These are phyloP conservation scores for Salix viminalis DNA, from an alignment of 345 rosid genomes.

Conservation along the genomic window DNA sequence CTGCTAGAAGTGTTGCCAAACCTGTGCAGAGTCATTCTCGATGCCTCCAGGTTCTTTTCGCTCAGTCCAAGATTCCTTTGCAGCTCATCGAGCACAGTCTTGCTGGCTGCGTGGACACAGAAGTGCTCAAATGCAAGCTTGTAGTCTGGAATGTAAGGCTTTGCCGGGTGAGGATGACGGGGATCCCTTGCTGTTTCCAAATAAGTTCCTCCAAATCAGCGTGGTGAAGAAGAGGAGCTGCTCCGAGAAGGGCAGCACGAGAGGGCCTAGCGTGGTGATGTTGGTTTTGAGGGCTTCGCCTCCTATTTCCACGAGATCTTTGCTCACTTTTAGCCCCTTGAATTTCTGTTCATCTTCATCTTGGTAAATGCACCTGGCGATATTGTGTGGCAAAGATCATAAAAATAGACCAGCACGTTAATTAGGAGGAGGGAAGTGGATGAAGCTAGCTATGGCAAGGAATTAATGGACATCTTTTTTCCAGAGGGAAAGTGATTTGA, in stretches of 20 bases:
- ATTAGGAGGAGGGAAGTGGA: no score
- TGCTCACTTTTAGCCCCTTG: conserved; percentile 76
- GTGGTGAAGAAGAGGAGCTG: conserved; percentile 78
- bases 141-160: conserved; percentile 93
- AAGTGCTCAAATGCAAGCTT: conserved; percentile 94
- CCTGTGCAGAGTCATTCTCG: conserved; percentile 79
- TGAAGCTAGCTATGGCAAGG: no score
- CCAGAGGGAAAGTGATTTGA: no score
- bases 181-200: conserved; percentile 15
- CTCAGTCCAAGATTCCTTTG: conserved; percentile 79
- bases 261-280: conserved; percentile 93
- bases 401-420: no score
- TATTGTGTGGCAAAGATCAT: no score
- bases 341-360: conserved; percentile 78
- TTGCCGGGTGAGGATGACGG: conserved; percentile 28
- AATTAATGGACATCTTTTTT: no score
- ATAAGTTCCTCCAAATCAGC: conserved; percentile 47
- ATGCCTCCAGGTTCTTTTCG: conserved; percentile 73
- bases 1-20: conserved; percentile 94
- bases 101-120: conserved; percentile 86
- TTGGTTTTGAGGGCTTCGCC: conserved; percentile 91
- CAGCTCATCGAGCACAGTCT: conserved; percentile 73
- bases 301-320: conserved; percentile 77
- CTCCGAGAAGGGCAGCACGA: conserved; percentile 90
- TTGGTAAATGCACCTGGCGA: conserved; percentile 63